phyloP scores from a whole-genome alignment of 2,329 filamentous ascomycete genomes.

The Cordyceps sp. region DNA sequence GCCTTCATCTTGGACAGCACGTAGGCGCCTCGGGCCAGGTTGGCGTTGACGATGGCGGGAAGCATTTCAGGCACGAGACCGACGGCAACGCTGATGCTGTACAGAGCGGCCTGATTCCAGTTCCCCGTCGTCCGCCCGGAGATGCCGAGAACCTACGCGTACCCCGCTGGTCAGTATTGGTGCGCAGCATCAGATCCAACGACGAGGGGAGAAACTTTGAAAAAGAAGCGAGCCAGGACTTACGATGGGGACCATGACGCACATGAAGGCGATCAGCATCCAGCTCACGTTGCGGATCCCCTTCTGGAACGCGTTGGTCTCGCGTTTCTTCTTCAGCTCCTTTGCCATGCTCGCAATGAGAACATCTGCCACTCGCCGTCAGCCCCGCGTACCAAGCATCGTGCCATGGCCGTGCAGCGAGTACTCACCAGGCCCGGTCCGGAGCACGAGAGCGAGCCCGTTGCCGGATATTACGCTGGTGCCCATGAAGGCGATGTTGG shows the following conservation, averaged over 20 bases:
- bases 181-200: background rate
- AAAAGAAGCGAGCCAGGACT: conserved; percentile 1
- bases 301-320: conserved; percentile 10
- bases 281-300: conserved; percentile 13
- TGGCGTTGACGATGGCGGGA: conserved; percentile 13
- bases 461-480: conserved; percentile 12
- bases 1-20: conserved; percentile 16
- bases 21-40: conserved; percentile 11
- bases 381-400: too few relatives aligned
- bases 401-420: too few relatives aligned
- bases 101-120: conserved; percentile 11
- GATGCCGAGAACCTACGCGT: conserved; percentile 10
- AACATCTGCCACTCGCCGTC: conserved; percentile 4
- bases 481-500: conserved; percentile 12
- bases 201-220: background rate
- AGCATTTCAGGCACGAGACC: conserved; percentile 14
- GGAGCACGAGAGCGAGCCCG: conserved; percentile 9
- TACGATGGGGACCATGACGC: conserved; percentile 13
- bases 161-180: too few relatives aligned
- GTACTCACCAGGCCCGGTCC: conserved; percentile 7
- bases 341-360: conserved; percentile 11
- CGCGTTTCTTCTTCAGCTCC: conserved; percentile 8
- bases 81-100: conserved; percentile 13
- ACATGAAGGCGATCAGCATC: conserved; percentile 13
- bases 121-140: conserved; percentile 9